Base-by-base conservation (phyloP, 202 grass and related monocot genomes). In the Hordeum pubiflorum region DNA sequence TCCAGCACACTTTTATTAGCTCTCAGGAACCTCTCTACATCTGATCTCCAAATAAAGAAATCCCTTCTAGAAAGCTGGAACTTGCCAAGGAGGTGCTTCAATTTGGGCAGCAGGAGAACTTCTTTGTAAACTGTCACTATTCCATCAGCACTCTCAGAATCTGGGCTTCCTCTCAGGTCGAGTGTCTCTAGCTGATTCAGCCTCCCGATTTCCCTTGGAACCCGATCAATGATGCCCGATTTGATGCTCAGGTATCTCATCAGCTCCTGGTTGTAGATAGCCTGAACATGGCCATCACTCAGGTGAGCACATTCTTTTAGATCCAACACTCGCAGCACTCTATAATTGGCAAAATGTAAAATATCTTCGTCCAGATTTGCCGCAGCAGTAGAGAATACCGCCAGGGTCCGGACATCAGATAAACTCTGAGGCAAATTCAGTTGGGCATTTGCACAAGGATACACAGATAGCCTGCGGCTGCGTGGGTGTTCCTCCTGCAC, bases 11-110 rank as follows among this genome's bases (percentile, higher is more conserved):
- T 40, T 6, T 62, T 77, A 3, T 20, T 0, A 41, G 10, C 5
- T 1, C 0, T 8, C 2, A 43, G 4, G 3, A 62, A 15, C 32
- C 3, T 29, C 20, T 21, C 14, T 10, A 21, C 15, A 7, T n/a
- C 10, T 3, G 36, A 37, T 8, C 0, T 5, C 7, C 10, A 7
- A 5, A 11, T n/a, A 32, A 20, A 66, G 7, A 20, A 32, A 3
- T 24, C 10, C 4, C 8, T 59, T 5, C 58, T 14, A 0, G 37
- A 18, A 4, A 76, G 56, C n/a, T 59, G 7, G 2, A 77, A 61
- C 58, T n/a, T 61, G 18, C 74, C 74, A 29, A 77, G 4, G 56
- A 77, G 74, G 14, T 77, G 74, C 27, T 77, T 77, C 12, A 77
- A 1, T 39, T 1, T 2, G 3, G 74, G 74, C 23, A 77, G 74